Base-by-base conservation (phyloP, 192 early-diverging fungal genomes). In the Umbelopsis vinacea region DNA sequence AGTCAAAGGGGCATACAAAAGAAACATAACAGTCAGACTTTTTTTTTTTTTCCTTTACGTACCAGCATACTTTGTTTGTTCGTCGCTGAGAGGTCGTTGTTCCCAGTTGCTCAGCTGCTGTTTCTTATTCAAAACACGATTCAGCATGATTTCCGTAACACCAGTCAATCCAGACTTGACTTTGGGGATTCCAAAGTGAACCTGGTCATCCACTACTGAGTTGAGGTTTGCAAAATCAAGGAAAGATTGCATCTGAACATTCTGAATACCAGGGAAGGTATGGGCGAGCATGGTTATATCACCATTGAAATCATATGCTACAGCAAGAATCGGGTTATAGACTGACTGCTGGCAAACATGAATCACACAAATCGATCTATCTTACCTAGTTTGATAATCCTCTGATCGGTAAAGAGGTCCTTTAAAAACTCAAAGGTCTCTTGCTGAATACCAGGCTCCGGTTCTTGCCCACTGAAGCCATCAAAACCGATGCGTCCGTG, bases 71-170 rank as follows among this genome's bases (percentile, higher is more conserved):
- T 38, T 23, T 3, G 43, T 50, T 46, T 81, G 79, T 0, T 76
- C 79, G 17, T 55, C 63, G 19, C 63, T 74, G 37, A 81, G 67
- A 0, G 79, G 79, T 14, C 79, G 46, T 24, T 73, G 68, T 48
- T 81, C 79, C 79, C 79, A 81, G 52, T 81, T 76, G 52, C 79
- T 81, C 7, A 81, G 19, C 45, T 76, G 75, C 66, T 81, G 79
- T 29, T 76, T 81, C 47, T 81, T 81, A 47, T 81, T 76, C 60
- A 81, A 37, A 2, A 33, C 24, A 14, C 67, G 52, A 24, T 52
- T 54, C 26, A 73, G 46, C 46, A 74, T 73, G 2, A 52, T 70
- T 14, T 66, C 23, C 1, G 72, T 66, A 11, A 75, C 71, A 38
- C 78, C 78, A 55, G 55, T 54, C 29, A 80, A 52, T 9, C 78